These are phyloP conservation scores for Vigna radiata DNA, from an alignment of 306 rosid genomes.

Conservation along the genomic window DNA sequence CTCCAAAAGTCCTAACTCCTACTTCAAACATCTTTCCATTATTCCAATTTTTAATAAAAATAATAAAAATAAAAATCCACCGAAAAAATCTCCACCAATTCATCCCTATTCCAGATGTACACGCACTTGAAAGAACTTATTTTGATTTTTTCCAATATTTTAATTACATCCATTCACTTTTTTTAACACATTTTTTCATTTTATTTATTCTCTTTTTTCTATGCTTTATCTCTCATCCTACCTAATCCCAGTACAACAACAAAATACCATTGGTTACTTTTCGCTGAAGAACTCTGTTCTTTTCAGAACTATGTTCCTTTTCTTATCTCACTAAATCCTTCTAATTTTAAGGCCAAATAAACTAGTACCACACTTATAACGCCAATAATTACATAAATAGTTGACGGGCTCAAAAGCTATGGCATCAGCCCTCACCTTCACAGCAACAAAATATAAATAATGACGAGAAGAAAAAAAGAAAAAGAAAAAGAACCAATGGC, in stretches of 20 bases:
- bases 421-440: background rate
- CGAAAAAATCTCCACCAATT: background rate
- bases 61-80: conserved; percentile 26
- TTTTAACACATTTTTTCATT: background rate
- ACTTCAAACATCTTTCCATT: conserved; percentile 17
- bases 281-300: background rate
- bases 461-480: background rate
- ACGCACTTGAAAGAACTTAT: background rate
- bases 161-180: background rate
- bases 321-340: conserved; percentile 1
- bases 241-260: conserved; percentile 6
- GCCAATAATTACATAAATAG: conserved; percentile 1
- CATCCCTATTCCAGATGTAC: background rate
- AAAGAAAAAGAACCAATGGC: background rate
- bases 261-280: background rate
- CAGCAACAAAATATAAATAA: background rate
- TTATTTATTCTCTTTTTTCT: background rate
- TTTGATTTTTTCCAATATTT: background rate
- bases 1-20: conserved; percentile 36
- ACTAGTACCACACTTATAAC: conserved; percentile 20
- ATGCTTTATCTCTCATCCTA: conserved; percentile 2
- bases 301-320: background rate
- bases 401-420: conserved; percentile 1
- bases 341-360: conserved; percentile 11
- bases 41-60: background rate